Evolutionary conservation across 768 basidiomycete genomes (phyloP), one percentile per base, ranked within the genome.

Genomic region (Lactarius hatsudake): DNA sequence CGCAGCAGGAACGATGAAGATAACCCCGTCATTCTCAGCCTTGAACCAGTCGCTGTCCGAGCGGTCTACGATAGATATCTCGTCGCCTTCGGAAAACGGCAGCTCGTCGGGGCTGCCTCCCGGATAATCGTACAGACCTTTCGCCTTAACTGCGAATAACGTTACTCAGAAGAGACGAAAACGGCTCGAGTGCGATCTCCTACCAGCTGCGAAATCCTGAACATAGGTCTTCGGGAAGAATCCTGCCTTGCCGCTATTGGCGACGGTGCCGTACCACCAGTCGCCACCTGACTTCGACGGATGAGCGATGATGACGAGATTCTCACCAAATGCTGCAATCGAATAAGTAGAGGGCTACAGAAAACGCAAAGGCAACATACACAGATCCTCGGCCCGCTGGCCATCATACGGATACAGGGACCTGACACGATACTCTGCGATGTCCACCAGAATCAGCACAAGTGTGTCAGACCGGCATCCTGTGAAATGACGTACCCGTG

Each of bases 11-110:
- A 95, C 94, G 74, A 95, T 87, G 79, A 90, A 92, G 61, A 97
- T 87, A 68, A 88, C 77, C 26, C 96, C 96, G 58, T 84, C 87
- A 73, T 85, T 84, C 79, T 98, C 96, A 45, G 89, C 90, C 80
- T 96, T 98, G 93, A 93, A 98, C 97, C 97, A 98, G 72, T 93
- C 91, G 61, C 80, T 82, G 71, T 98, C 97, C 62, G 84, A 84
- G 57, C 78, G 84, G 74, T 99, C 97, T 65, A 98, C 83, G 69
- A 99, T 87, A 9, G 81, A 81, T 45, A 98, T 78, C 40, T 78
- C 75, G 64, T 96, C 92, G 66, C 92, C 94, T 78, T 94, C 94
- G 8, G 78, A 78, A 74, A 98, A 93, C 0, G 91, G 81, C n/a
- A 96, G 81, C 74, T 98, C 95, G 71, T 98, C 95, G 18, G 85